phyloP scores from a whole-genome alignment of 768 basidiomycete genomes.

The Inosperma sp. region DNA sequence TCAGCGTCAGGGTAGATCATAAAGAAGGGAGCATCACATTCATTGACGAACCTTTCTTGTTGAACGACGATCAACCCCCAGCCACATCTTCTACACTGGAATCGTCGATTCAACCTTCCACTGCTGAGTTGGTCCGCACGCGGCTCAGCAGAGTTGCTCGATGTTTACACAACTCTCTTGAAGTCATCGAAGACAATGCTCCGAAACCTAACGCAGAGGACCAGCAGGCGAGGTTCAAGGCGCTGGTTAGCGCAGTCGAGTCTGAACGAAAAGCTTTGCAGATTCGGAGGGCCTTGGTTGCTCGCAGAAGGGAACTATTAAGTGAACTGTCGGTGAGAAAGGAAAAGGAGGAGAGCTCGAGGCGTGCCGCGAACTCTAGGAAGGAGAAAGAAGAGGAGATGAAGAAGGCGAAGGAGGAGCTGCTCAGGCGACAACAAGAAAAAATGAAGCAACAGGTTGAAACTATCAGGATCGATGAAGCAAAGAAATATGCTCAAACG shows the following conservation, averaged over 20 bases:
- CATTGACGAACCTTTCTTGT: constrained; percentile 68
- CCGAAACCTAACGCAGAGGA: constrained; percentile 45
- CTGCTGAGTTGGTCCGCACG: constrained; percentile 68
- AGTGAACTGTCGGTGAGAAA: constrained; percentile 80
- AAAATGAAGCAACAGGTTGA: constrained; percentile 70
- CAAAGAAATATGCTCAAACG: constrained; percentile 81
- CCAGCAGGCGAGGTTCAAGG: constrained; percentile 52
- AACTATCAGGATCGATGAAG: constrained; percentile 72
- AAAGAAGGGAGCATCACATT: constrained; percentile 81
- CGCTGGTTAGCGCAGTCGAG: constrained; percentile 60
- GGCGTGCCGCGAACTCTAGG: constrained; percentile 63
- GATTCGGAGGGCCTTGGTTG: constrained; percentile 74
- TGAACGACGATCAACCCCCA: constrained; percentile 33
- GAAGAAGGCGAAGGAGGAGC: constrained; percentile 58
- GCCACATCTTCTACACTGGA: constrained; percentile 29
- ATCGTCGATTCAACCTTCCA: constrained; percentile 60
- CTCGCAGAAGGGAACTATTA: constrained; percentile 78
- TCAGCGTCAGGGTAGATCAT: constrained; percentile 85
- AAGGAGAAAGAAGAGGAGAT: constrained; percentile 69
- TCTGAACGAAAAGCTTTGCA: constrained; percentile 75
- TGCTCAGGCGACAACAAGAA: constrained; percentile 61
- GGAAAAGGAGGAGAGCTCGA: constrained; percentile 82
- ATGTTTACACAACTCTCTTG: constrained; percentile 68
- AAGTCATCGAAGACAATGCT: constrained; percentile 44
- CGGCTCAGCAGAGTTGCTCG: constrained; percentile 73